Evolutionary conservation across 352 stramenopile genomes (phyloP), one percentile per base, ranked within the genome.

Genomic region (Pythium dissotocum): DNA sequence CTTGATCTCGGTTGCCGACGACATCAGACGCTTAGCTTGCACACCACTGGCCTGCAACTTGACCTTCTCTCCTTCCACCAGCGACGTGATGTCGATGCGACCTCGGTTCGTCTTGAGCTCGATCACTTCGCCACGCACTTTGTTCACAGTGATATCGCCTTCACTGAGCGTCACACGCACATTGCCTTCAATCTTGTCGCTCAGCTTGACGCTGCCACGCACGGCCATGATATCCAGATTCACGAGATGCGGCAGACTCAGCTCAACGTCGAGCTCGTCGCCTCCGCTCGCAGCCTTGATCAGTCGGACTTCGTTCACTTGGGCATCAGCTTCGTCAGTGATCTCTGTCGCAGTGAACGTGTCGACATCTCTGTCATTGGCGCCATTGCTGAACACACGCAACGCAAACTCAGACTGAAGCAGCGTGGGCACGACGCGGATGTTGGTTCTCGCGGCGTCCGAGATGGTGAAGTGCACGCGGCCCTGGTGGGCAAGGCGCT

Each of bases 101-200:
- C 87, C 87, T 16, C 73, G 71, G 65, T 91, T 92, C 14, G 84
- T 88, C 72, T 87, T 89, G 9, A 94, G 61, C 18, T 65, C 79
- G 32, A 94, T 73, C 8, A 70, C 68, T 38, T 72, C 71, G 21
- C 87, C 87, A 13, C 87, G 83, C 32, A 90, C 61, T 66, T 94
- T 94, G 74, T 89, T 65, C 14, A 83, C 72, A 10, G 26, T 10
- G 21, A 94, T 81, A 49, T 91, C 71, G 14, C 87, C 87, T n/a
- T 76, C 69, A 24, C 80, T 77, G 1, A 91, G 38, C 5, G 78
- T 65, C n/a, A 94, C 67, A 57, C 81, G 84, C 8, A 91, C 80
- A 61, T 94, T 73, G 30, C 84, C 87, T 66, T 94, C 87, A 2
- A 94, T 65, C 61, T 93, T 93, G 63, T 91, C 80, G 8, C 66